These are phyloP conservation scores for Aschersonia sp. DNA, from an alignment of 2,329 filamentous ascomycete genomes.

Conservation along the genomic window DNA sequence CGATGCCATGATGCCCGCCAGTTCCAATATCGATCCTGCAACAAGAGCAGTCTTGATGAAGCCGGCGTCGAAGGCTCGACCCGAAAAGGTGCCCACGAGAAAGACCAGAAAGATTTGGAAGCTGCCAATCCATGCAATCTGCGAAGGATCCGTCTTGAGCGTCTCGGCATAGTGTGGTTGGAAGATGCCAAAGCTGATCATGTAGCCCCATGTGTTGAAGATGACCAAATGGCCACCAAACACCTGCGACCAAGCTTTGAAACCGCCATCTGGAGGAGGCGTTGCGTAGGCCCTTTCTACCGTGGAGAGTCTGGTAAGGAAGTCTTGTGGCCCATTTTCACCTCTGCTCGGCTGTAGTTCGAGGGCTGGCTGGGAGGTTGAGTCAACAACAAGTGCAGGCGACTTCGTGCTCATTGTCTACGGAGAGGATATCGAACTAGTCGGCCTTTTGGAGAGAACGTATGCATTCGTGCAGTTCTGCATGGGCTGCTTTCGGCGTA, in stretches of 20 bases:
- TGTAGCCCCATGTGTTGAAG: slow-evolving; percentile 22
- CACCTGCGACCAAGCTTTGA: slow-evolving; percentile 23
- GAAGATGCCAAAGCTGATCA: slow-evolving; percentile 24
- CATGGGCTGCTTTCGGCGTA: too few relatives aligned
- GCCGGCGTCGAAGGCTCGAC: slow-evolving; percentile 26
- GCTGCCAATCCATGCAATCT: slow-evolving; percentile 34
- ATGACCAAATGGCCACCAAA: slow-evolving; percentile 21
- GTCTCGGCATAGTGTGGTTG: slow-evolving; percentile 21
- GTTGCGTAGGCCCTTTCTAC: slow-evolving; percentile 1
- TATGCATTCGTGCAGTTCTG: neutral
- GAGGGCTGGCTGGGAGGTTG: too few relatives aligned
- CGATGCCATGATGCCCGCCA: slow-evolving; percentile 29
- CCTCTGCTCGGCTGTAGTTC: neutral
- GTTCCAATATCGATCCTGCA: slow-evolving; percentile 24
- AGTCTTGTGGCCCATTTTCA: neutral
- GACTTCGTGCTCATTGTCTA: slow-evolving; percentile 11
- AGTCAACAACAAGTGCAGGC: neutral
- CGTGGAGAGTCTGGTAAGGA: neutral
- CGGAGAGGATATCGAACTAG: neutral
- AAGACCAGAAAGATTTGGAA: slow-evolving; percentile 29
- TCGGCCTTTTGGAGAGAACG: neutral
- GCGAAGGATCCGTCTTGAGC: slow-evolving; percentile 17
- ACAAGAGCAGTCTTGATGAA: slow-evolving; percentile 19
- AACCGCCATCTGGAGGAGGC: slow-evolving; percentile 20
- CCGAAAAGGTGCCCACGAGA: slow-evolving; percentile 24